Base-by-base conservation (phyloP, 257 asterid species). In the Solanum chaucha region DNA sequence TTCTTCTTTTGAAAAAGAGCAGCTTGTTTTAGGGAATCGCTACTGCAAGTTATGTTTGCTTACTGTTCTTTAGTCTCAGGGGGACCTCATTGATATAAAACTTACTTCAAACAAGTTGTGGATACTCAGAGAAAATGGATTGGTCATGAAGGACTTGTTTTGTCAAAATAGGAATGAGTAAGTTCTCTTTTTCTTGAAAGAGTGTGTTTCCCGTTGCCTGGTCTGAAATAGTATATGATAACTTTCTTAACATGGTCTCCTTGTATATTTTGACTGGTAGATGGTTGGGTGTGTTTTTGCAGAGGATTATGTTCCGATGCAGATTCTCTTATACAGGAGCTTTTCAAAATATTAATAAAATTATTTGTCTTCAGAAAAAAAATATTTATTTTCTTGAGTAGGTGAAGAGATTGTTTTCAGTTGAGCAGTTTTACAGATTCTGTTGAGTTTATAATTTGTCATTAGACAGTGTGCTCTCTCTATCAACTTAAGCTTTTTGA, bases 81-180 rank as follows among this genome's bases (percentile, higher is more conserved):
- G 91, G 87, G 96, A 89, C 88, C 91, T 89, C 36, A 86, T 95
- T 88, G 99, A 97, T 91, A 93, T 97, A 88, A 94, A 89, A 87
- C 92, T 97, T 88, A 87, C 94, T 74, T 90, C 93, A 20, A 88
- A 91, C 89, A 90, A 92, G 88, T 91, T 95, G 88, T 97, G 98
- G 98, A 90, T 95, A 87, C 98, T 97, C 74, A 94, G 93, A 87
- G 97, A 94, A 90, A 94, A 91, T 78, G 94, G 93, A 82, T 93
- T 97, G 87, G 86, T 94, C 72, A 90, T 92, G 94, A 94, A 92
- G 86, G 93, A 92, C 84, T 86, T 95, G 88, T 91, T 87, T 89
- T 28, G 77, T 87, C 85, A 88, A 83, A 89, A 89, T 89, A 85
- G 44, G 32, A 87, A 87, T 11, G 93, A 91, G 99, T 95, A 94